Evolutionary conservation across 2,329 filamentous ascomycete species (phyloP), one percentile per base, ranked within the genome.

Genomic region (Fusarium agapanthi): DNA sequence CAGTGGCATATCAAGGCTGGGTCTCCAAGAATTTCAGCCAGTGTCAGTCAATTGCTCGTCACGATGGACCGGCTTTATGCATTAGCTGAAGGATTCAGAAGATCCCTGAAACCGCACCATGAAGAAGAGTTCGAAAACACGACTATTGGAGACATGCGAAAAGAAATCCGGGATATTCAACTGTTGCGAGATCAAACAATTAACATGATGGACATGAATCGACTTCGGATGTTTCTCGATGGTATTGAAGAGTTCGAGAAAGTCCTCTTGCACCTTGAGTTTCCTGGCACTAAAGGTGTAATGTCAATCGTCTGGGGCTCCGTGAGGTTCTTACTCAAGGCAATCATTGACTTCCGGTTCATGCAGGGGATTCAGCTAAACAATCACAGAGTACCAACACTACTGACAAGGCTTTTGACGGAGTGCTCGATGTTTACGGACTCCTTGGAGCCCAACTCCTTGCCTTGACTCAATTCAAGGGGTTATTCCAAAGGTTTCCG

Each of bases 181-280:
- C 22, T 3, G 1, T 7, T n/a, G 0, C 64, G 64, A 32, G 62
- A 53, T 2, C 10, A 3, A 14, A 60, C 24, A 3, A 26, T 37
- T 1, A 67, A 28, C 6, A 61, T 67, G 64, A 67, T 67, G 24
- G 65, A 67, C 11, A 67, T 67, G 64, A 67, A 67, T 35, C 35
- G 64, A 5, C 30, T 67, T 0, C 15, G 18, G 4, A 67, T 67
- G 64, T 67, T 67, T 13, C 22, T 67, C 1, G 4, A 22, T 0
- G 64, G 64, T 0, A 53, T 61, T 7, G 62, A 67, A 6, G 62
- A 60, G 2, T 9, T 67, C 1, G 37, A 60, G 5, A 24, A 47
- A 4, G 5, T 35, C 1, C 20, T 67, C 4, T 5, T 41, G 1
- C 24, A 1, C 7, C 22, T 67, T 9, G 4, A n/a, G 3, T 53